A percentile compares a stretch with the other conserved stretches of the same genome.
phyloP scores from a whole-genome alignment of 768 basidiomycete genomes.

The Podaxis sp. region DNA sequence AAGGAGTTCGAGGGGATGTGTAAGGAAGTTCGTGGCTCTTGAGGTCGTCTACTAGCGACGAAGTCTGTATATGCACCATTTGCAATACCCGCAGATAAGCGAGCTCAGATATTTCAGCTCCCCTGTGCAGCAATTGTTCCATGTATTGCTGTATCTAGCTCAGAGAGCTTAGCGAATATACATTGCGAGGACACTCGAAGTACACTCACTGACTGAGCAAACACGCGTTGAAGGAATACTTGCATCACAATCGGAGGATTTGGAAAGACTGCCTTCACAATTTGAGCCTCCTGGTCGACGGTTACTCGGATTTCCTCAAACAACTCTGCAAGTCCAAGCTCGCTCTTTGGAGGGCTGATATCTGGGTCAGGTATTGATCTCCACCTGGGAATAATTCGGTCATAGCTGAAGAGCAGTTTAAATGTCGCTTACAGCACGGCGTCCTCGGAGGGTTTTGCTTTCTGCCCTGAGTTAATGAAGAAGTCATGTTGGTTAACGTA shows the following conservation, averaged over 20 bases:
- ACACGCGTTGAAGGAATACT: slow-evolving; percentile 95
- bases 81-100: slow-evolving; percentile 90
- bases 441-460: slow-evolving; percentile 53
- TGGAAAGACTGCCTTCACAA: slow-evolving; percentile 98
- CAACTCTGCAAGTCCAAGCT: slow-evolving; percentile 75
- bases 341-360: slow-evolving; percentile 69
- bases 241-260: slow-evolving; percentile 97
- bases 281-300: slow-evolving; percentile 94
- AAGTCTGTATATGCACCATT: slow-evolving; percentile 78
- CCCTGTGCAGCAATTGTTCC: slow-evolving; percentile 81
- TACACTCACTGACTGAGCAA: slow-evolving; percentile 86
- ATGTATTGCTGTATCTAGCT: slow-evolving; percentile 93
- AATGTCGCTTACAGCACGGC: slow-evolving; percentile 46
- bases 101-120: slow-evolving; percentile 75
- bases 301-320: slow-evolving; percentile 88
- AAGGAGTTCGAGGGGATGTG: slow-evolving; percentile 58
- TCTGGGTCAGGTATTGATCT: slow-evolving; percentile 76
- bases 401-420: neutral
- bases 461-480: slow-evolving; percentile 92
- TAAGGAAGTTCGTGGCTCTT: slow-evolving; percentile 86
- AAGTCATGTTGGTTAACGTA: slow-evolving; percentile 99
- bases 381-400: slow-evolving; percentile 59
- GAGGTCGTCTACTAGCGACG: slow-evolving; percentile 83
- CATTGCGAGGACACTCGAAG: neutral
- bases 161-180: neutral